Percentiles rank a stretch among this genome's conserved stretches.
These are phyloP conservation scores for Aspergillus sclerotioniger DNA, from an alignment of 495 filamentous ascomycete genomes.

Conservation along the genomic window DNA sequence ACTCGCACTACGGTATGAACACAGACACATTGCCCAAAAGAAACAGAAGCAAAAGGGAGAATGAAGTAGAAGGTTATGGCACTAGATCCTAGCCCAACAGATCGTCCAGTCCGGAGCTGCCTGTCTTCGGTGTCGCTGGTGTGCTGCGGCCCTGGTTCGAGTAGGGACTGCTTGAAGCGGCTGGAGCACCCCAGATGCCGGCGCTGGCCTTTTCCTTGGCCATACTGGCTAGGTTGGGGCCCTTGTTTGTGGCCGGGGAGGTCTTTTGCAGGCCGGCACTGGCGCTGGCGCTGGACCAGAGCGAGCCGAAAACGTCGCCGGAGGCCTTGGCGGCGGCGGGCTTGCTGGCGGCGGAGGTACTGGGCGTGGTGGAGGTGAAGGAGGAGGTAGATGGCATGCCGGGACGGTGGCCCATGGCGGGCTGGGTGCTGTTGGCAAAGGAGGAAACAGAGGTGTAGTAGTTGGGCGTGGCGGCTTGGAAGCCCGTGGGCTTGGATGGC, in stretches of 20 bases:
- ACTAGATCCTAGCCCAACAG: conserved; percentile 53
- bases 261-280: conserved; percentile 77
- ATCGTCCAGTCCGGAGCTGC: conserved; percentile 59
- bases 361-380: conserved; percentile 31
- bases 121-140: conserved; percentile 34
- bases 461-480: conserved; percentile 79
- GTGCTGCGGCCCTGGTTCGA: conserved; percentile 30
- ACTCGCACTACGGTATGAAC: conserved; percentile 6
- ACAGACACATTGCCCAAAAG: conserved; percentile 1
- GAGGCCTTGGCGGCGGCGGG: conserved; percentile 53
- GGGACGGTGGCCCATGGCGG: conserved; percentile 30
- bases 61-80: conserved; percentile 8
- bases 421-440: conserved; percentile 20
- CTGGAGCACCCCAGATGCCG: conserved; percentile 83
- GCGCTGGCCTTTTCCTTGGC: conserved; percentile 94
- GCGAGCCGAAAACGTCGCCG: conserved; percentile 81
- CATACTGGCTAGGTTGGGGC: conserved; percentile 80
- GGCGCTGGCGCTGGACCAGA: conserved; percentile 78
- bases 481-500: conserved; percentile 56
- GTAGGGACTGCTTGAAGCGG: conserved; percentile 35
- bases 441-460: conserved; percentile 85
- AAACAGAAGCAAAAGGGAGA: conserved; percentile 1
- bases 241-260: conserved; percentile 59
- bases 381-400: conserved; percentile 37
- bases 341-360: conserved; percentile 37